These are phyloP conservation scores for Macrophomina tecta DNA, from an alignment of 2,329 filamentous ascomycete species.

Conservation along the genomic window DNA sequence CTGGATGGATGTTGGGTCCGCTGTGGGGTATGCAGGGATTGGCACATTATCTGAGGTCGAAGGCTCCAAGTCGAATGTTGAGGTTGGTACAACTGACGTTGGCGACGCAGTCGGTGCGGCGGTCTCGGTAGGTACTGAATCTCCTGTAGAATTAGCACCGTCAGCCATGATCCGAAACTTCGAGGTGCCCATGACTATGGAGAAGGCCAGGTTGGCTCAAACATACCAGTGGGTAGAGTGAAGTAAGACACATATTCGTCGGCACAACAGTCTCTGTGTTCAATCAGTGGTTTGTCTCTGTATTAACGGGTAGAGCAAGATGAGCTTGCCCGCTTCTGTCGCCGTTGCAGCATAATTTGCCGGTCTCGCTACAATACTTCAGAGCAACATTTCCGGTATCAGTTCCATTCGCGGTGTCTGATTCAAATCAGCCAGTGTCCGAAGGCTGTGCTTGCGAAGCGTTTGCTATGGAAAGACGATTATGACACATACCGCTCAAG, in stretches of 20 bases:
- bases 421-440: not conserved
- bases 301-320: not conserved
- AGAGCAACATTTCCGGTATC: constrained; percentile 33
- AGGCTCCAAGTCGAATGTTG: not conserved
- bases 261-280: constrained; percentile 30
- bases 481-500: constrained; percentile 32
- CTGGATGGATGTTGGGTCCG: not conserved
- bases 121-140: no score
- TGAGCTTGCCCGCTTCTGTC: constrained; percentile 28
- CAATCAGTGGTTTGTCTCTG: constrained; percentile 20
- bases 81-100: not conserved
- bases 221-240: not conserved
- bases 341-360: constrained; percentile 34
- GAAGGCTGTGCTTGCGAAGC: not conserved
- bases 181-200: not conserved
- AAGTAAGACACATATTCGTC: constrained; percentile 12
- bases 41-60: not conserved
- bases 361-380: constrained; percentile 30
- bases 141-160: no score
- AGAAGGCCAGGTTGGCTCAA: not conserved
- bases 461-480: not conserved
- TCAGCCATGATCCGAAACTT: no score
- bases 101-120: no score
- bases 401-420: constrained; percentile 22
- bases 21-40: no score